These are phyloP conservation scores for Copromyces sp. DNA, from an alignment of 495 filamentous ascomycete species.

Conservation along the genomic window DNA sequence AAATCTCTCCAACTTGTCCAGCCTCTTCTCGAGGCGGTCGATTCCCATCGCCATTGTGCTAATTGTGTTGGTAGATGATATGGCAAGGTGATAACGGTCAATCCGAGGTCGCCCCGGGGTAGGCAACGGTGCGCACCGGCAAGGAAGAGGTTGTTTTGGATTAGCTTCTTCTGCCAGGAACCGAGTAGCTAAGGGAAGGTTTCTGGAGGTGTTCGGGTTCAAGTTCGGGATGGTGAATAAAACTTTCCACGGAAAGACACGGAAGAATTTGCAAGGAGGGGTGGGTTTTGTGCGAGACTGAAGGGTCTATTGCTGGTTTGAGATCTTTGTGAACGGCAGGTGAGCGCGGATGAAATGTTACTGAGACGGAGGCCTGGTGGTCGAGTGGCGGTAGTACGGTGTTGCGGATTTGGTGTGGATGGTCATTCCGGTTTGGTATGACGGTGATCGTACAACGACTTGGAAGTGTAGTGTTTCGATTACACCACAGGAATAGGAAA, in stretches of 20 bases:
- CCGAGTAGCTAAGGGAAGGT: neutral
- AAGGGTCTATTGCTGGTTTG: constrained; percentile 3
- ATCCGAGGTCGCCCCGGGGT: neutral
- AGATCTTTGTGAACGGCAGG: constrained; percentile 7
- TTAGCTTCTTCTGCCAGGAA: neutral
- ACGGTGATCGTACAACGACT: constrained; percentile 7
- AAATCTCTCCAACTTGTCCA: constrained; percentile 24
- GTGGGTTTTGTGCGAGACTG: neutral
- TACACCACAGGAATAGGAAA: constrained; percentile 6
- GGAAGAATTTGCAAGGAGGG: neutral
- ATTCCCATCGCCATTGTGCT: constrained; percentile 14
- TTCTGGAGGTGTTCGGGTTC: neutral
- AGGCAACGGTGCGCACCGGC: neutral
- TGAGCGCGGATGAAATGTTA: neutral
- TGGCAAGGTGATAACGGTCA: neutral
- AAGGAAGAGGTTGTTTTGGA: neutral
- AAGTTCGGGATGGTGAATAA: neutral
- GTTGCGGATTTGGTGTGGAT: neutral
- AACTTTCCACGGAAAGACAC: neutral
- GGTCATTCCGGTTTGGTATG: constrained; percentile 1
- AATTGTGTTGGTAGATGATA: neutral
- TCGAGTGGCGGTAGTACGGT: neutral
- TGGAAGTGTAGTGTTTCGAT: constrained; percentile 2
- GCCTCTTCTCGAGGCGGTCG: constrained; percentile 13
- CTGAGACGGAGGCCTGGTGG: neutral